Conservation (phyloP, 2,329 filamentous ascomycete species). For the Aspergillus jensenii region DNA sequence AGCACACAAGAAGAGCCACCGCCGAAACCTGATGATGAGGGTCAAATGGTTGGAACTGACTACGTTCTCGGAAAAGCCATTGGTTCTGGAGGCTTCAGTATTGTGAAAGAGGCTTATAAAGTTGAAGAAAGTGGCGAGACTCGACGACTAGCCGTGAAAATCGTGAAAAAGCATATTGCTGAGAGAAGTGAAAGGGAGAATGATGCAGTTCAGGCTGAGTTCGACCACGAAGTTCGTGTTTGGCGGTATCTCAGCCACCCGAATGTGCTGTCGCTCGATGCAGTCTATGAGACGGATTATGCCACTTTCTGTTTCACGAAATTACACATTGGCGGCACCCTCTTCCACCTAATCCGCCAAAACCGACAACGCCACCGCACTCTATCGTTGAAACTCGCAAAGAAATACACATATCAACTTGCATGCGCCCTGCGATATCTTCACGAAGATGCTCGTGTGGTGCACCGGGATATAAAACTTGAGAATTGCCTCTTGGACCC, state of each 20-base stretch:
- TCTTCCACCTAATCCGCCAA: conserved; percentile 62
- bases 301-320: conserved; percentile 70
- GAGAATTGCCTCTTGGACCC: conserved; percentile 67
- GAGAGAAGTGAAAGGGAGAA: conserved; percentile 61
- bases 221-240: conserved; percentile 67
- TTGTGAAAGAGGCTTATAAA: conserved; percentile 66
- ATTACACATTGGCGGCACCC: conserved; percentile 62
- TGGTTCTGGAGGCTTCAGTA: conserved; percentile 65
- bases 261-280: conserved; percentile 61
- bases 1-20: conserved; percentile 41
- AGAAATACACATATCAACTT: conserved; percentile 62
- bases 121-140: conserved; percentile 56
- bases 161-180: conserved; percentile 60
- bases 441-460: conserved; percentile 65
- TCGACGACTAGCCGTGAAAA: conserved; percentile 62
- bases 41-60: conserved; percentile 64
- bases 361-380: conserved; percentile 48
- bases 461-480: conserved; percentile 68
- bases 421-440: conserved; percentile 65
- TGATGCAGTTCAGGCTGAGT: conserved; percentile 64
- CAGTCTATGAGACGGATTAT: conserved; percentile 65
- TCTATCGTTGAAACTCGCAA: conserved; percentile 52
- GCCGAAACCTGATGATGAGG: conserved; percentile 63
- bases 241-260: conserved; percentile 66
- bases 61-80: conserved; percentile 68